Percentiles rank a stretch among this genome's conserved stretches.
phyloP scores from a whole-genome alignment of 768 basidiomycete species.

The Psilocybe sp. region DNA sequence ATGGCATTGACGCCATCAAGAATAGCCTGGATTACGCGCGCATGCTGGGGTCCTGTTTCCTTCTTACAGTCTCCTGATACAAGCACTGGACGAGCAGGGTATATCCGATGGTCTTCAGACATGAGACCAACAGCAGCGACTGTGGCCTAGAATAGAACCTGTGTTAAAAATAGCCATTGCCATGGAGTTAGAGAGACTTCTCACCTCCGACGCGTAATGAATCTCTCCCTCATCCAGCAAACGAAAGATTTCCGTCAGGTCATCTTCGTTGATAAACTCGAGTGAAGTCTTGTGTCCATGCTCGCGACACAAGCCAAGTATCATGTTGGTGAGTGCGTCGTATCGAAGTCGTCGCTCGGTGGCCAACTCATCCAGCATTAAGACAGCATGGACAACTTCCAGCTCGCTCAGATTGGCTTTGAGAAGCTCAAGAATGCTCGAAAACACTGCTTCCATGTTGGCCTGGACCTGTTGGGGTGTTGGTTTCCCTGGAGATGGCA shows the following conservation, averaged over 20 bases:
- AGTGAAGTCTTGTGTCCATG: constrained; percentile 14
- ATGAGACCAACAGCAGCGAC: constrained; percentile 25
- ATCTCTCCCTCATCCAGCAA: constrained; percentile 13
- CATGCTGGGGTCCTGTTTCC: constrained; percentile 22
- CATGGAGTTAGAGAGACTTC: constrained; percentile 14
- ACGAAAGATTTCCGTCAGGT: constrained; percentile 19
- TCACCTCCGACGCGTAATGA: constrained; percentile 20
- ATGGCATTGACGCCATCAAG: constrained; percentile 9
- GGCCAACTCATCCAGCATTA: constrained; percentile 30
- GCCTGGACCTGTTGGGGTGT: constrained; percentile 2
- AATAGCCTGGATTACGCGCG: constrained; percentile 9
- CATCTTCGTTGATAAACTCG: constrained; percentile 17
- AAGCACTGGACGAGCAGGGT: constrained; percentile 21
- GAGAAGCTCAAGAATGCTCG: constrained; percentile 3
- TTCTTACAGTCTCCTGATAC: constrained; percentile 28
- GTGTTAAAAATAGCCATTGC: too few species aligned
- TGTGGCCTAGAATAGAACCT: constrained; percentile 20
- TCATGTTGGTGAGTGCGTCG: constrained; percentile 19
- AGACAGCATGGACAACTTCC: constrained; percentile 15
- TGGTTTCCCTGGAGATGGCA: constrained; percentile 10
- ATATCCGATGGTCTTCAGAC: constrained; percentile 19
- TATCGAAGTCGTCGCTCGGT: constrained; percentile 20
- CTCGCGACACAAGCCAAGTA: constrained; percentile 23
- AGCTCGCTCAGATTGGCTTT: neutral
- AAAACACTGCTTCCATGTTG: constrained; percentile 6